These are phyloP conservation scores for Ascochyta viciae-villosae DNA, from an alignment of 2,329 filamentous ascomycete species.

Conservation along the genomic window DNA sequence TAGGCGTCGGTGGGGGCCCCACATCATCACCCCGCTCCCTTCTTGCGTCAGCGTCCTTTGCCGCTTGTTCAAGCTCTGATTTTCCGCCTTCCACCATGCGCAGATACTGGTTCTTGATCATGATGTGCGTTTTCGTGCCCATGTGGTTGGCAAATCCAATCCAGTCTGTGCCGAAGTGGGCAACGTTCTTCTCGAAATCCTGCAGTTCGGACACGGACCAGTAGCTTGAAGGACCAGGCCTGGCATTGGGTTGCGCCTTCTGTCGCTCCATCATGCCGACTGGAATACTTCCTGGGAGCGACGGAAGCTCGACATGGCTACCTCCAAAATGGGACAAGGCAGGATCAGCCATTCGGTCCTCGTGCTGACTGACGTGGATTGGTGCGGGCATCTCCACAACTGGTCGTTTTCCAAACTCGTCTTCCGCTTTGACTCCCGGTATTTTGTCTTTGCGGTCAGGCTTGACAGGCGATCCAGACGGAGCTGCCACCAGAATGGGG, in stretches of 20 bases:
- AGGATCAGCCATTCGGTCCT: conserved; percentile 40
- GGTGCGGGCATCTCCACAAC: conserved; percentile 39
- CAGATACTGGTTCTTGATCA: conserved; percentile 67
- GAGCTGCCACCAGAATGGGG: conserved; percentile 50
- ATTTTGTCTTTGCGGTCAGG: conserved; percentile 43
- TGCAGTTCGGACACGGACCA: conserved; percentile 85
- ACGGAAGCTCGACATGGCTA: conserved; percentile 4
- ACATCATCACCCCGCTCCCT: conserved; percentile 54
- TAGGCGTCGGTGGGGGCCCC: conserved; percentile 58
- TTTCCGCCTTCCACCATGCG: conserved; percentile 55
- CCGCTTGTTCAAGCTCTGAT: conserved; percentile 51
- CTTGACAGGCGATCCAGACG: conserved; percentile 45
- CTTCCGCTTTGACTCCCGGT: conserved; percentile 44
- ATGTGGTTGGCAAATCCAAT: conserved; percentile 76
- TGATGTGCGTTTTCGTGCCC: conserved; percentile 85
- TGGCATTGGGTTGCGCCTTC: conserved; percentile 45
- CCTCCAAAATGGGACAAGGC: conserved; percentile 19
- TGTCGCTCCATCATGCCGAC: conserved; percentile 46
- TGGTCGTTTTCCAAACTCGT: conserved; percentile 38
- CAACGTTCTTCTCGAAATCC: conserved; percentile 76
- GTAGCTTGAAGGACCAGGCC: conserved; percentile 76
- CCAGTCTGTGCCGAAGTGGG: conserved; percentile 82
- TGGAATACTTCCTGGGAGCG: conserved; percentile 19
- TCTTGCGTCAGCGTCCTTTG: conserved; percentile 52
- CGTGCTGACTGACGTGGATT: conserved; percentile 31